Base-by-base conservation (phyloP, 139 green algal species). In the Nannochloris sp. region DNA sequence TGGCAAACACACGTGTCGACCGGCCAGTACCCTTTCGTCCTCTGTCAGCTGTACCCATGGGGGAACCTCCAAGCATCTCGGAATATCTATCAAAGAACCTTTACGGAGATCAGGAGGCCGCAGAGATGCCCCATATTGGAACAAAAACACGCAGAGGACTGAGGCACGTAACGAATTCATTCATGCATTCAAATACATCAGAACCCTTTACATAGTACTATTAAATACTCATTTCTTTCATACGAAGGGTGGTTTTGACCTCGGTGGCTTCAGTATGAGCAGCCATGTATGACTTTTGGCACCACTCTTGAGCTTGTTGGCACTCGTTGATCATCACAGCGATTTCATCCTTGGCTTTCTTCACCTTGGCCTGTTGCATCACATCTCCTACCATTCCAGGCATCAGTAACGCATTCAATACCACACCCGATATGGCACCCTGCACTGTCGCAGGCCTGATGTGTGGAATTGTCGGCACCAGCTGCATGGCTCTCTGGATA, bases 361-460 rank as follows among this genome's bases (percentile, higher is more conserved):
- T 50, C 1, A 64, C 58, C 14, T 64, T 64, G 12, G 58, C 40
- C 12, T 64, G 20, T 25, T 64, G 58, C 58, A 64, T 64, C 20
- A 64, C 13, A 51, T 64, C 58, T 1, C 58, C 58, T 44, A 13
- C 25, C 6, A 64, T 17, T 6, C 58, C 58, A 56, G 58, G 58
- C 20, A 31, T 17, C 10, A 64, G 56, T 0, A 64, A 30, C 29
- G 58, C 58, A 51, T 49, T 49, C n/a, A 64, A 59, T 17, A 64
- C 14, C 12, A 64, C 58, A n/a, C 58, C 58, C 20, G n/a, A 17
- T 26, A 64, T 64, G 20, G 58, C 58, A 33, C 23, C 17, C 14
- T 49, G 25, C 4, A 53, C 58, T 29, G 57, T 64, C 12, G 58
- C 58, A 51, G 12, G 12, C 25, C 58, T 29, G 12, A 64, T 59